Percentiles rank a stretch among this genome's conserved stretches.
Conservation (phyloP, 805 yeast genomes). For the Brettanomyces sp. region DNA sequence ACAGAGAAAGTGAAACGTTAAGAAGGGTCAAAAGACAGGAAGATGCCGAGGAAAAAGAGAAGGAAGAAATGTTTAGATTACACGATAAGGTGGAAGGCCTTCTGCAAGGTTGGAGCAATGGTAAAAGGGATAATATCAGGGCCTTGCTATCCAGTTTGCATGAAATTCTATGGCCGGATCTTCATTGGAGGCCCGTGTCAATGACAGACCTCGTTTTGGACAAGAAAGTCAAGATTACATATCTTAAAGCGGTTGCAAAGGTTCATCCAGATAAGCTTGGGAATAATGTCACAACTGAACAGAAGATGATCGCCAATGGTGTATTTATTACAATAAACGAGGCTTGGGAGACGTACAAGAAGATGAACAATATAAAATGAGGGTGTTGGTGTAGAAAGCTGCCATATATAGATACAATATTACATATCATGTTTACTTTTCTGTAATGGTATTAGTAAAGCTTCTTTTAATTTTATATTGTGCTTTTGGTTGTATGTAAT, state of each 20-base stretch:
- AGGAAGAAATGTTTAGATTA: slow-evolving; percentile 48
- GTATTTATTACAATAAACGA: slow-evolving; percentile 76
- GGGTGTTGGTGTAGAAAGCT: neutral
- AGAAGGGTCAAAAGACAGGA: slow-evolving; percentile 42
- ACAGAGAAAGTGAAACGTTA: slow-evolving; percentile 31
- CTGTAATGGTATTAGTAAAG: neutral
- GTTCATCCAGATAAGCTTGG: slow-evolving; percentile 82
- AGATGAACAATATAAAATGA: neutral
- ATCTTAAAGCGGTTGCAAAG: slow-evolving; percentile 71
- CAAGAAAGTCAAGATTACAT: slow-evolving; percentile 76
- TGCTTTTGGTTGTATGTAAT: neutral
- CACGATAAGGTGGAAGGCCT: slow-evolving; percentile 53
- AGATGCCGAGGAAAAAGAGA: slow-evolving; percentile 34
- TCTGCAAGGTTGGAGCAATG: slow-evolving; percentile 55
- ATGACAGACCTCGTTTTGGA: slow-evolving; percentile 76
- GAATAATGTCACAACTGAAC: slow-evolving; percentile 49
- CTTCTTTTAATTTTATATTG: neutral
- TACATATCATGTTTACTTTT: neutral
- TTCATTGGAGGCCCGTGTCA: slow-evolving; percentile 58
- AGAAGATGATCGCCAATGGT: slow-evolving; percentile 75
- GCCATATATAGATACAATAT: neutral
- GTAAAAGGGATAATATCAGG: slow-evolving; percentile 76
- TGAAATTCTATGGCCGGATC: slow-evolving; percentile 54
- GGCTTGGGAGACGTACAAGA: slow-evolving; percentile 82
- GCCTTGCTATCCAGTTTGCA: slow-evolving; percentile 65